Evolutionary conservation across 495 filamentous ascomycete species (phyloP).

Genomic region (Penicilliopsis zonata): DNA sequence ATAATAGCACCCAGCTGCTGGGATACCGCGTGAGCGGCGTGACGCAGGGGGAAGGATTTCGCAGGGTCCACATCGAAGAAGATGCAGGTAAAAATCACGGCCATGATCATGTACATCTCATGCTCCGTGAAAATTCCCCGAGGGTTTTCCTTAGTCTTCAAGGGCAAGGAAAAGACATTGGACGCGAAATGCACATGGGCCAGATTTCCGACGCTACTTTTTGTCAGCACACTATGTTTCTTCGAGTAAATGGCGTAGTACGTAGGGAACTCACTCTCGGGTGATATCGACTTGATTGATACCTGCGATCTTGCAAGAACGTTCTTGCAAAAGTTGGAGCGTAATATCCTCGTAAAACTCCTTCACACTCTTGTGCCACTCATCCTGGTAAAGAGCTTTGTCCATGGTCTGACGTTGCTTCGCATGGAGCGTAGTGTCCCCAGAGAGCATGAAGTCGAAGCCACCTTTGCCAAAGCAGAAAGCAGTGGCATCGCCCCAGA

Average conservation of each 20-base stretch:
- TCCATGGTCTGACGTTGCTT: slow-evolving; percentile 31
- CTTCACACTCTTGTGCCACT: slow-evolving; percentile 40
- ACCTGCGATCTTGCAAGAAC: slow-evolving; percentile 45
- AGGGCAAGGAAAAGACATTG: slow-evolving; percentile 57
- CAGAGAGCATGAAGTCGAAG: slow-evolving; percentile 43
- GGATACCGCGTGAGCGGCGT: slow-evolving; percentile 49
- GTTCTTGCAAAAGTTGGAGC: slow-evolving; percentile 48
- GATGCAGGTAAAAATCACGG: slow-evolving; percentile 47
- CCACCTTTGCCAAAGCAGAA: slow-evolving; percentile 43
- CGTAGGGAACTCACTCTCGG: slow-evolving; percentile 40
- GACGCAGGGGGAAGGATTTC: slow-evolving; percentile 43
- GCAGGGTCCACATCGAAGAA: slow-evolving; percentile 44
- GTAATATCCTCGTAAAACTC: slow-evolving; percentile 51
- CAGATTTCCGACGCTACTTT: slow-evolving; percentile 53
- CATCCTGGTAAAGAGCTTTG: slow-evolving; percentile 30
- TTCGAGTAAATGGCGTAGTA: not conserved
- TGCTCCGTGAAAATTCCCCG: slow-evolving; percentile 66
- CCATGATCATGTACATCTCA: slow-evolving; percentile 66
- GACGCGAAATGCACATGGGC: slow-evolving; percentile 63
- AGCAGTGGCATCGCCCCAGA: slow-evolving; percentile 46
- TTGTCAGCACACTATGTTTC: not conserved
- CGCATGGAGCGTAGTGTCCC: slow-evolving; percentile 30
- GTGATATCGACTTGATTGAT: slow-evolving; percentile 64
- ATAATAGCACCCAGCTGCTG: slow-evolving; percentile 51
- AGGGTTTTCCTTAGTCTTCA: slow-evolving; percentile 57